Evolutionary conservation across 2,329 filamentous ascomycete species (phyloP).

Genomic region (Penicillium sp.): DNA sequence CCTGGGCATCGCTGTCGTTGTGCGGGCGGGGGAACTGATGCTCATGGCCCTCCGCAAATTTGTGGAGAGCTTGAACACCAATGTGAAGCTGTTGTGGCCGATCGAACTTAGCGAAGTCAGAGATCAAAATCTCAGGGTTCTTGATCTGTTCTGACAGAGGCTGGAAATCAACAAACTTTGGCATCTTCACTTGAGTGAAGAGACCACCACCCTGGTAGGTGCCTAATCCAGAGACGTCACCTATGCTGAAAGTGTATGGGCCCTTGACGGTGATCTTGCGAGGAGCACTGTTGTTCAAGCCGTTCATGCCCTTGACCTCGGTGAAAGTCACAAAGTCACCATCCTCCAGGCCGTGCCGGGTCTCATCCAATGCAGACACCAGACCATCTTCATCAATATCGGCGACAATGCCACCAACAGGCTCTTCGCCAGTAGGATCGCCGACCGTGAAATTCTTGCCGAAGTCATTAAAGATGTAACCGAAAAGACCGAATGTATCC

Average conservation of each 20-base stretch:
- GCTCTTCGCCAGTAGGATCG: conserved; percentile 87
- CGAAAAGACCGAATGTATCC: conserved; percentile 92
- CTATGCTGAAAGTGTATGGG: conserved; percentile 96
- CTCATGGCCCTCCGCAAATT: conserved; percentile 72
- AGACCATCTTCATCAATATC: conserved; percentile 86
- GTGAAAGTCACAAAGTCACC: conserved; percentile 95
- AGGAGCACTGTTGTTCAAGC: conserved; percentile 77
- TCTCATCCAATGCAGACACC: conserved; percentile 92
- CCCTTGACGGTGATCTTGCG: conserved; percentile 92
- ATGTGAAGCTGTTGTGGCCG: conserved; percentile 88
- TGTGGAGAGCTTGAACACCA: conserved; percentile 88
- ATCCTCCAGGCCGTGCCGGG: conserved; percentile 91
- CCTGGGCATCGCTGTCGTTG: conserved; percentile 78
- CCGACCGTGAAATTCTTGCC: conserved; percentile 89
- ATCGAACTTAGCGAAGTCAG: conserved; percentile 97
- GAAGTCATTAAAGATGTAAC: conserved; percentile 95
- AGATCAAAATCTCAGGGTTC: conserved; percentile 85
- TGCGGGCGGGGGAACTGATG: conserved; percentile 78
- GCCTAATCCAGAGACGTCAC: conserved; percentile 83
- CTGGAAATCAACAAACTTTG: conserved; percentile 89
- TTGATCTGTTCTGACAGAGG: conserved; percentile 74
- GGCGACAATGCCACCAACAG: conserved; percentile 83
- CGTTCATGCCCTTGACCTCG: conserved; percentile 90
- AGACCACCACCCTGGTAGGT: conserved; percentile 86
- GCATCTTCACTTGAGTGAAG: conserved; percentile 98